phyloP scores from a whole-genome alignment of 306 rosid species.

The Delonix regia region DNA sequence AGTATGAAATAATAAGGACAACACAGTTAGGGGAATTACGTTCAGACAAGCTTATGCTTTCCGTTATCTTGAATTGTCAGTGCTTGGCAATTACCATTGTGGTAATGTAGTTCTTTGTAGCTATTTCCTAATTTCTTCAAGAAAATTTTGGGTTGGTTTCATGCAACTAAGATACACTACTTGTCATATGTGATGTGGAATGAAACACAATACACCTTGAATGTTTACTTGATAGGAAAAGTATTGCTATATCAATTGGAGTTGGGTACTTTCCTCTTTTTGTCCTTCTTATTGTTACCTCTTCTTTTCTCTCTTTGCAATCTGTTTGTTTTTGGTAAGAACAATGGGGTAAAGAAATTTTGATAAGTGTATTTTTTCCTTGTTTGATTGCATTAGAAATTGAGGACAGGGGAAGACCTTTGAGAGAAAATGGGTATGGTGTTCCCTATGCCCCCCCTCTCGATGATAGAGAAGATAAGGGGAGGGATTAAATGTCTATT shows the following conservation, averaged over 20 bases:
- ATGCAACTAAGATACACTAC: neutral
- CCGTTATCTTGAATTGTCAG: neutral
- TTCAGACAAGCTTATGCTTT: neutral
- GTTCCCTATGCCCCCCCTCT: neutral
- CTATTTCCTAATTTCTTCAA: neutral
- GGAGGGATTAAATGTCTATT: neutral
- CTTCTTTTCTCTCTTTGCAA: neutral
- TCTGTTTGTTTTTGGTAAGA: neutral
- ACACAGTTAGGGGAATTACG: neutral
- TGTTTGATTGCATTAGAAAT: neutral
- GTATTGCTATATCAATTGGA: slow-evolving; percentile 25
- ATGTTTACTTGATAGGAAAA: slow-evolving; percentile 16
- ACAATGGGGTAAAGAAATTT: neutral
- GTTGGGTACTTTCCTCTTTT: slow-evolving; percentile 21
- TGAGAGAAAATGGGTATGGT: neutral
- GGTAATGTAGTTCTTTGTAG: neutral
- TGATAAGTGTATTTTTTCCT: neutral
- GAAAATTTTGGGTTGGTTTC: slow-evolving; percentile 9
- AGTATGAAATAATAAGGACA: neutral
- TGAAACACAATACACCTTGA: slow-evolving; percentile 5
- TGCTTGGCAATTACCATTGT: neutral
- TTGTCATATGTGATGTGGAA: slow-evolving; percentile 12
- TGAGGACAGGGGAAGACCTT: neutral
- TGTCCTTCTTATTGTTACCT: slow-evolving; percentile 4
- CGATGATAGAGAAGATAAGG: neutral